Percentiles rank a stretch among this genome's conserved stretches.
Conservation (phyloP, 2,329 filamentous ascomycete species). For the Pseudogymnoascus sp. region DNA sequence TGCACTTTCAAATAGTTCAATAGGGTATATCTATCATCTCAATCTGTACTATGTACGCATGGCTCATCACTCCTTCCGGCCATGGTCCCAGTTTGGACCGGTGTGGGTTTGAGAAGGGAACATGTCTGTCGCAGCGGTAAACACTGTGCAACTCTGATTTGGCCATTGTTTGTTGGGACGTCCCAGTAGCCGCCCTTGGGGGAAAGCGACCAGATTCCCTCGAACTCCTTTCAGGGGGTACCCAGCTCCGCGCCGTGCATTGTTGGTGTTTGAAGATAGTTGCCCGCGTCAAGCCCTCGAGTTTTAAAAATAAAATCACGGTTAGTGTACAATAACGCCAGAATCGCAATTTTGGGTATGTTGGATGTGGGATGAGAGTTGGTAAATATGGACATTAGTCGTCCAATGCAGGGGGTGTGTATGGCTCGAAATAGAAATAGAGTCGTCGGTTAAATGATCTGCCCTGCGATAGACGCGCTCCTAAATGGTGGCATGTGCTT, state of each 20-base stretch:
- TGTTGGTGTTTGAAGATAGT: constrained; percentile 3
- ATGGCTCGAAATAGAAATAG: constrained; percentile 3
- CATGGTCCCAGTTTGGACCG: neutral
- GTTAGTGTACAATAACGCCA: neutral
- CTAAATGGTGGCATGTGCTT: constrained; percentile 5
- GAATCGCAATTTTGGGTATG: neutral
- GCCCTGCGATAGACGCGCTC: constrained; percentile 2
- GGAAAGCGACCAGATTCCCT: neutral
- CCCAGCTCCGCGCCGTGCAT: neutral
- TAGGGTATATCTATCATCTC: constrained; percentile 1
- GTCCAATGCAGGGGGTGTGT: neutral
- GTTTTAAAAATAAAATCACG: neutral
- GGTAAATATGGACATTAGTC: neutral
- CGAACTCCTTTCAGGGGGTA: neutral
- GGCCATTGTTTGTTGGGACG: neutral
- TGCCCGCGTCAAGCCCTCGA: constrained; percentile 1
- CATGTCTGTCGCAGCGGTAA: constrained; percentile 1
- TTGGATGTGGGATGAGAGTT: constrained; percentile 1
- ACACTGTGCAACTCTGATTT: constrained; percentile 6
- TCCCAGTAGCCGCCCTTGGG: neutral
- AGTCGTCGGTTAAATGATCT: constrained; percentile 5
- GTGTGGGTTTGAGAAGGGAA: neutral
- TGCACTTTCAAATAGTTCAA: constrained; percentile 1
- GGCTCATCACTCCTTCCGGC: neutral
- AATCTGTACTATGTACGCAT: constrained; percentile 2